phyloP scores from a whole-genome alignment of 805 yeast species.

The Lipomyces chichibuensis region DNA sequence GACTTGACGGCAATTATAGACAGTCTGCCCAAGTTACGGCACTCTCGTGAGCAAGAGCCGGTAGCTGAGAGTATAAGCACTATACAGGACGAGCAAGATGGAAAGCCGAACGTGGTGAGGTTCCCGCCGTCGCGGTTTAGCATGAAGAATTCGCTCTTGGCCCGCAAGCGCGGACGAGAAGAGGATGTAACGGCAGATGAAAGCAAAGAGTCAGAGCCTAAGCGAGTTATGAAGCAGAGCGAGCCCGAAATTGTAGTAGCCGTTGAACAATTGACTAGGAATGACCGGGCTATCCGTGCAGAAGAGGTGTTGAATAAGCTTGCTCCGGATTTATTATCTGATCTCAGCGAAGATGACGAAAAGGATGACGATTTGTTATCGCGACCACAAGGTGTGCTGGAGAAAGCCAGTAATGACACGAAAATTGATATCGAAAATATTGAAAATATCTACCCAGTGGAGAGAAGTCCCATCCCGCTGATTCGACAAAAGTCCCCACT shows the following conservation, averaged over 20 bases:
- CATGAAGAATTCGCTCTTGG: conserved; percentile 23
- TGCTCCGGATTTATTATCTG: neutral
- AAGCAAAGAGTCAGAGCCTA: neutral
- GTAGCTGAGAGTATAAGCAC: neutral
- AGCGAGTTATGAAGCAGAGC: neutral
- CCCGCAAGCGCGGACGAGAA: conserved; percentile 16
- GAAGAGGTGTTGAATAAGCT: neutral
- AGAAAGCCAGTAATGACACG: neutral
- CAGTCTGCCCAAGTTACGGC: conserved; percentile 24
- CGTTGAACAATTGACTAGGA: neutral
- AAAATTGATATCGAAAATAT: neutral
- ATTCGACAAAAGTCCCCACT: neutral
- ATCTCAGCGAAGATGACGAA: neutral
- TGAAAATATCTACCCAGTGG: neutral
- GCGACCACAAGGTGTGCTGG: neutral
- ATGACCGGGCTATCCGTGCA: too few species aligned
- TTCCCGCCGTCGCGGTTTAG: conserved; percentile 22
- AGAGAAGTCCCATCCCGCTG: neutral
- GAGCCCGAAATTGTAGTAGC: neutral
- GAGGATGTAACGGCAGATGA: neutral
- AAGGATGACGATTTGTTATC: neutral
- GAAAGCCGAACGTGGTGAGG: neutral
- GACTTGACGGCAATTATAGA: conserved; percentile 20
- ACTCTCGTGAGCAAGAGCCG: neutral
- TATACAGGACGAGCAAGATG: conserved; percentile 3